phyloP scores from a whole-genome alignment of 495 filamentous ascomycete species.

The Hyphodiscus hymeniophilus region DNA sequence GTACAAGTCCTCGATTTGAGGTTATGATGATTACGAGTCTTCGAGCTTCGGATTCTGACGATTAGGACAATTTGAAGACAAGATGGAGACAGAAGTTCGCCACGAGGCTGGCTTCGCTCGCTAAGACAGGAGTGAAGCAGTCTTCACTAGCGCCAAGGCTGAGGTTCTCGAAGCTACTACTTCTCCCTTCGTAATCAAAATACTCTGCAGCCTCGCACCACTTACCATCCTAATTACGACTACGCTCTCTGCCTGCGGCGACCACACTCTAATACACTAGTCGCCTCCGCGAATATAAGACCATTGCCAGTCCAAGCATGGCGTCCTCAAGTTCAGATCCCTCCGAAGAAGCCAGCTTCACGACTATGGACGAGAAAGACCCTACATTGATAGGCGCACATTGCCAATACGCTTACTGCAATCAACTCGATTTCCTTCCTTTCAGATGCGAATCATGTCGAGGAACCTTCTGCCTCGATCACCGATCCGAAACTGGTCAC shows the following conservation, averaged over 20 bases:
- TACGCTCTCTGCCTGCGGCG: background rate
- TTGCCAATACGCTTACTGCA: constrained; percentile 86
- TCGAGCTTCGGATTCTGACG: no score
- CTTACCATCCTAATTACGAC: background rate
- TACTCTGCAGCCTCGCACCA: no score
- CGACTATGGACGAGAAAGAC: constrained; percentile 51
- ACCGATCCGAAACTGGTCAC: constrained; percentile 82
- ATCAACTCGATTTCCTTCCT: constrained; percentile 92
- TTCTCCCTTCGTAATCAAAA: no score
- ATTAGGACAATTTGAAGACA: no score
- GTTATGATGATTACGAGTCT: no score
- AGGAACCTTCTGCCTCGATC: constrained; percentile 86
- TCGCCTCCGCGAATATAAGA: background rate
- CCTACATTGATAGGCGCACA: constrained; percentile 79
- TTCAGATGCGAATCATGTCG: constrained; percentile 86
- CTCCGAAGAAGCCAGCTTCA: constrained; percentile 24
- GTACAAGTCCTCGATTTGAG: no score
- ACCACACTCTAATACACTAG: background rate
- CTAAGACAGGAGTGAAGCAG: no score
- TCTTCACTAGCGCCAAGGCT: no score
- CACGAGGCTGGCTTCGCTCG: no score
- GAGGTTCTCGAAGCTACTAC: no score
- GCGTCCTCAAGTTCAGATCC: constrained; percentile 6
- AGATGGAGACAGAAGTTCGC: no score
- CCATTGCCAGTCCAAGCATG: background rate